Percentiles rank a stretch among this genome's conserved stretches.
These are phyloP conservation scores for Kazachstania bromeliacearum DNA, from an alignment of 805 yeast genomes.

Conservation along the genomic window DNA sequence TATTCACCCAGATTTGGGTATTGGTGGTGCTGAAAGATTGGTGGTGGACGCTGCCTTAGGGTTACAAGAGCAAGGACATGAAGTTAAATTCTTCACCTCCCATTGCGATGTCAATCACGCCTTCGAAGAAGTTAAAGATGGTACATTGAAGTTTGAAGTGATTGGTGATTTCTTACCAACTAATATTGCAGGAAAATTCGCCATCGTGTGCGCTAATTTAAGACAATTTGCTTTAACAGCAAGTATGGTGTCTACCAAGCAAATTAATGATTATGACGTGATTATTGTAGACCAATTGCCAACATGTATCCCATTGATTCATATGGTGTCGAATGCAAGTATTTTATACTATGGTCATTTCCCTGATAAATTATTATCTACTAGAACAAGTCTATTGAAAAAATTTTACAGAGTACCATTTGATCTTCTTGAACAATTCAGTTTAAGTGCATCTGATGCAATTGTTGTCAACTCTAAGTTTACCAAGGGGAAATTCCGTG, in stretches of 20 bases:
- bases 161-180: conserved; percentile 83
- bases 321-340: conserved; percentile 32
- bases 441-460: conserved; percentile 66
- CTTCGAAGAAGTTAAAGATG: conserved; percentile 75
- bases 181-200: conserved; percentile 51
- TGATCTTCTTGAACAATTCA: conserved; percentile 72
- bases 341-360: conserved; percentile 90
- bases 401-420: conserved; percentile 70
- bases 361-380: conserved; percentile 78
- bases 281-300: conserved; percentile 84
- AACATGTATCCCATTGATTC: conserved; percentile 64
- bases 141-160: conserved; percentile 52
- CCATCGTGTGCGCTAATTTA: conserved; percentile 71
- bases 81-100: conserved; percentile 68
- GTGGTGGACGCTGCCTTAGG: conserved; percentile 94
- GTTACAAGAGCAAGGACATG: conserved; percentile 55
- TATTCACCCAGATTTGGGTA: conserved; percentile 92
- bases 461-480: conserved; percentile 84
- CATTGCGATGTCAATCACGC: conserved; percentile 84
- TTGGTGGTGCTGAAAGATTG: conserved; percentile 96
- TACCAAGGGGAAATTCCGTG: conserved; percentile 59
- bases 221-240: conserved; percentile 66
- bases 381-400: conserved; percentile 45
- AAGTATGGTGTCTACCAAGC: conserved; percentile 38
- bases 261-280: conserved; percentile 48